Base-by-base conservation (phyloP, 345 rosid species). In the Leavenworthia alabamica region DNA sequence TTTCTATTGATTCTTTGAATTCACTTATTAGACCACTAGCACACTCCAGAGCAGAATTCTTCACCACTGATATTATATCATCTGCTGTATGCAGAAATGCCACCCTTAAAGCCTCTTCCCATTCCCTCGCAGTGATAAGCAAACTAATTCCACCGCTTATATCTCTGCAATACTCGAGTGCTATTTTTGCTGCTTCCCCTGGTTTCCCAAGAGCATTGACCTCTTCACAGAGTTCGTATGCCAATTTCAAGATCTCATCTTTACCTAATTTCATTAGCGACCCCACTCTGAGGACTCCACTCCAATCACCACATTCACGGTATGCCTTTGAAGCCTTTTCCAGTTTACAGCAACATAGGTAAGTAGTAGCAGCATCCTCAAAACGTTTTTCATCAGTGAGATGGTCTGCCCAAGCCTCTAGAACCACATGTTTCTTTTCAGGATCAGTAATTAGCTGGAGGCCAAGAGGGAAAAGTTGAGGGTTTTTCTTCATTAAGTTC, bases 51-150 rank as follows among this genome's bases (percentile, higher is more conserved):
- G 99, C 81, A 15, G 90, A 81, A 43, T 41, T 71, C 68, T 78
- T 84, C 72, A 93, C 86, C 76, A 75, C 82, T 12, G 79, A 81
- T 32, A 82, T 44, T 56, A 84, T 68, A 67, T 75, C 86, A 36
- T 84, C 96, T 47, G 67, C 74, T 67, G 60, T 75, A 67, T 89
- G 80, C 88, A 87, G 60, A 68, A 81, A 84, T 54, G 95, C 78
- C 73, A 89, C 76, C 70, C 99, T 79, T 66, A 87, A 73, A 64
- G 97, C 97, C 50, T 93, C 97, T 74, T 87, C 97, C 99, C 99
- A 93, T 40, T 89, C 92, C 79, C 94, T 84, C 2, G 96, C 96
- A 70, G 56, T 77, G 65, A 84, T 80, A 66, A 89, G 80, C 76
- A 89, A 78, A 67, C 56, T 80, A 19, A 87, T 46, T 45, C 96